Percentiles rank a stretch among this genome's conserved stretches.
phyloP scores from a whole-genome alignment of 306 rosid species.

The Crataegus laevigata region DNA sequence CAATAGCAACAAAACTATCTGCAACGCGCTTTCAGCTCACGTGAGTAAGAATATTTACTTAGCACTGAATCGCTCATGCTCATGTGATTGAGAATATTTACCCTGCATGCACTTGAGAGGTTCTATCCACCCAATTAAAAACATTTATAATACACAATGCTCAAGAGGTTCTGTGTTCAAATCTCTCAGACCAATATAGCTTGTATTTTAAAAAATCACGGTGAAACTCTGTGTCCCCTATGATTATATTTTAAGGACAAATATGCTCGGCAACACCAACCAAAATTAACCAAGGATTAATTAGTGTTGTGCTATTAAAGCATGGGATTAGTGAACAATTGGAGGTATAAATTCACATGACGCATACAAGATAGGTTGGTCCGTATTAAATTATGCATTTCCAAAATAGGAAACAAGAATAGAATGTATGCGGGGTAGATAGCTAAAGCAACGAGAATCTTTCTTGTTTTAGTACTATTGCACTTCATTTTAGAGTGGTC shows the following conservation, averaged over 20 bases:
- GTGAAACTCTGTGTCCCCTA: neutral
- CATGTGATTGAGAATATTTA: too few relatives aligned
- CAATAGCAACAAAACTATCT: neutral
- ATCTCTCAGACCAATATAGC: neutral
- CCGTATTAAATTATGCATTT: neutral
- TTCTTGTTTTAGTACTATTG: conserved; percentile 13
- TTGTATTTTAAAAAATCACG: neutral
- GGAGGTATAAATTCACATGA: neutral
- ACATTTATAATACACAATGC: neutral
- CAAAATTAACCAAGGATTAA: neutral
- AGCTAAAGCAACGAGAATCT: conserved; percentile 5
- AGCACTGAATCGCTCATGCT: too few relatives aligned
- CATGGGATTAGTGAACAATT: neutral
- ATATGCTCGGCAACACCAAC: neutral
- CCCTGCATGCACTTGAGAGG: neutral
- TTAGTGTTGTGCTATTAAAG: conserved; percentile 3
- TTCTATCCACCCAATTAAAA: too few relatives aligned
- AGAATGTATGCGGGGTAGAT: conserved; percentile 8
- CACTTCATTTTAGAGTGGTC: neutral
- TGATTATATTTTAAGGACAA: neutral
- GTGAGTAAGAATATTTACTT: too few relatives aligned
- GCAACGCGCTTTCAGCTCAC: neutral
- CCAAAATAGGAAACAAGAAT: conserved; percentile 18
- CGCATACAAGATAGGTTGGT: neutral
- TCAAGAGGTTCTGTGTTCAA: neutral